Percentiles rank a stretch among this genome's conserved stretches.
phyloP scores from a whole-genome alignment of 257 asterid species.

The Solanum clarkiae region DNA sequence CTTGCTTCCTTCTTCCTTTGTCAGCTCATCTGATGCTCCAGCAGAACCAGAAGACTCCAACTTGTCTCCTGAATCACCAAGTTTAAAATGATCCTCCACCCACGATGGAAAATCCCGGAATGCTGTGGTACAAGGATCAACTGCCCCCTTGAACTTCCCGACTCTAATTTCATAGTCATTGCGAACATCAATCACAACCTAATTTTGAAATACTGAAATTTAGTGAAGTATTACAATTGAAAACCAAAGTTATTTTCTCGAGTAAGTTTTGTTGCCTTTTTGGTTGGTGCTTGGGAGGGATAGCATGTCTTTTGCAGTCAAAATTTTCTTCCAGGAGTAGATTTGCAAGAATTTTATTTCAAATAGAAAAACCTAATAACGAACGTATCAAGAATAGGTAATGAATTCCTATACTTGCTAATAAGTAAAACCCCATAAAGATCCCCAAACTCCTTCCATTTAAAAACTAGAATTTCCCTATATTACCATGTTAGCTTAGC shows the following conservation, averaged over 20 bases:
- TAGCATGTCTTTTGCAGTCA: background rate
- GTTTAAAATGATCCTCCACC: conserved; percentile 56
- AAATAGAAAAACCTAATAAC: background rate
- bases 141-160: conserved; percentile 86
- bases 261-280: background rate
- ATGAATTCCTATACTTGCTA: background rate
- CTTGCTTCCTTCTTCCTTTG: conserved; percentile 31
- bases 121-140: conserved; percentile 90
- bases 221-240: background rate
- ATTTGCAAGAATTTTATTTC: background rate
- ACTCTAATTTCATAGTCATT: conserved; percentile 94
- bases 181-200: conserved; percentile 96
- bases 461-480: background rate
- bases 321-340: background rate
- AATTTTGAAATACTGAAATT: background rate
- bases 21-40: conserved; percentile 20
- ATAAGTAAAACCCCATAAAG: background rate
- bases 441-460: background rate
- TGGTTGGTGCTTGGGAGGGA: background rate
- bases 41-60: conserved; percentile 14
- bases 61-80: conserved; percentile 18
- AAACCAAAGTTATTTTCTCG: background rate
- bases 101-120: conserved; percentile 86
- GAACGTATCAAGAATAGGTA: background rate
- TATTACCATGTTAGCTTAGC: background rate